Conservation (phyloP, 169 alveolate species). For the Cryptosporidium xiaoi region DNA sequence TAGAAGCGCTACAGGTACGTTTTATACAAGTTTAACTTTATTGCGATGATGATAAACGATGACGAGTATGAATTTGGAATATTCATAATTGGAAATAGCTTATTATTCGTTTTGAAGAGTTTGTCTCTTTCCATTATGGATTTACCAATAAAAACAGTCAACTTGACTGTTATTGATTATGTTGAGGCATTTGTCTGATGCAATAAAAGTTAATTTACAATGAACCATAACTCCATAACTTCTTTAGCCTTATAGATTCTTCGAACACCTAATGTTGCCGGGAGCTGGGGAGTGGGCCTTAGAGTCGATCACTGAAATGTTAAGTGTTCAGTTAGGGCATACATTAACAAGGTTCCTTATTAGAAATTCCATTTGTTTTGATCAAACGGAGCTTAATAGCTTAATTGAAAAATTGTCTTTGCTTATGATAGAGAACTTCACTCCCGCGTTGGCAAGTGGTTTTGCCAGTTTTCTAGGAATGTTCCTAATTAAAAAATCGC, state of each 20-base stretch:
- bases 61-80: constrained; percentile 70
- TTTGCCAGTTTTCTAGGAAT: constrained; percentile 14
- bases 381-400: neutral
- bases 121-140: neutral
- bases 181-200: constrained; percentile 75
- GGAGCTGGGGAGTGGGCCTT: constrained; percentile 24
- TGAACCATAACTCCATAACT: neutral
- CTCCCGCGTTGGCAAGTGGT: constrained; percentile 20
- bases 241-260: constrained; percentile 50
- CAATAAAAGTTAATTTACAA: neutral
- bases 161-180: constrained; percentile 31
- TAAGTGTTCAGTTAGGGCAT: constrained; percentile 6
- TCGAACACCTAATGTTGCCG: constrained; percentile 5
- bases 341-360: neutral
- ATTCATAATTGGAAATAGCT: neutral
- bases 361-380: neutral
- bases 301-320: neutral
- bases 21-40: neutral
- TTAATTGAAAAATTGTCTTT: constrained; percentile 1
- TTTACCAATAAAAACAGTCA: neutral
- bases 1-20: constrained; percentile 37
- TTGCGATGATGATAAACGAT: constrained; percentile 59
- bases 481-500: neutral
- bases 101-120: constrained; percentile 1
- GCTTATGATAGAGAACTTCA: neutral